Base-by-base conservation (phyloP, 257 asterid genomes). In the Penstemon eatonii region DNA sequence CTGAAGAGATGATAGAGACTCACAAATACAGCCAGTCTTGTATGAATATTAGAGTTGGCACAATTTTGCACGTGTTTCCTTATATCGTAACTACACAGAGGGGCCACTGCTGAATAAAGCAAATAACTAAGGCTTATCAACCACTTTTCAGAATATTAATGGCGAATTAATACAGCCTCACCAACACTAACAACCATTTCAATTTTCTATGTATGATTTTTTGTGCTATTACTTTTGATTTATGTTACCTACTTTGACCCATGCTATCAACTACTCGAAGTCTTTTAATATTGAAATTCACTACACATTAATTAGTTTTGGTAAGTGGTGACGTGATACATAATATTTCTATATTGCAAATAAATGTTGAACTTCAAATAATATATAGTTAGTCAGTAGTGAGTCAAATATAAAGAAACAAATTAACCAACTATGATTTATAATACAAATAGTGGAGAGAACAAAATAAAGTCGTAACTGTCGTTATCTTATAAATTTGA, bases 61-160 rank as follows among this genome's bases (percentile, higher is more conserved):
- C 2, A 25, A 25, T 25, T 15, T 15, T 2, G 2, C 33, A 25
- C 2, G 2, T 60, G 50, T 60, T 49, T 7, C 13, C 10, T 51
- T 58, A 45, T 13, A 56, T 33, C 39, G 40, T 65, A 61, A 56
- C 56, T 66, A 72, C 57, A 72, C 75, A 70, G 49, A 41, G 59
- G 18, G 61, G 74, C 60, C 44, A 25, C 46, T 8, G 18, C 12
- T 70, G 61, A 49, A 60, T 50, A 70, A 44, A 56, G 43, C 47
- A 25, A 11, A 25, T 56, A 12, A 45, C 53, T 56, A 50, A 6
- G 5, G 4, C 13, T 5, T 8, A 12, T 11, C 6, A 52, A 19
- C n/a, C n/a, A 52, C 63, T 10, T 41, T 15, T 53, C 7, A 4
- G 39, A 25, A 1, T 43, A 41, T 41, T 41, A 8, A n/a, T 13